Evolutionary conservation across 495 filamentous ascomycete species (phyloP).

Genomic region (Achaetomiella virescens): DNA sequence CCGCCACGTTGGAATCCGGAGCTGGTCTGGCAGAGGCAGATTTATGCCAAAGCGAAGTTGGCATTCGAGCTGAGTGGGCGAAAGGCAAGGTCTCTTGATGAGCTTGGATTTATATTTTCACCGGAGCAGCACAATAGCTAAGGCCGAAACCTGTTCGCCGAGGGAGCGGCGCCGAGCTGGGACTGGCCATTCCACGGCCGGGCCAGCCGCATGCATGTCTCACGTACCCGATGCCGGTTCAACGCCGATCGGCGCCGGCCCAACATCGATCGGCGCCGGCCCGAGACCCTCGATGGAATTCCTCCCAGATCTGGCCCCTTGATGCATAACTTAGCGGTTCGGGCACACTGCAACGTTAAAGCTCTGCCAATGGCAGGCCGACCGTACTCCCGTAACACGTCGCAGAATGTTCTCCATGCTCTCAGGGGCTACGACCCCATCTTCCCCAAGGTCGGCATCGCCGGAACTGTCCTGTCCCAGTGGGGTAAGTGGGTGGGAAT

Average conservation of each 20-base stretch:
- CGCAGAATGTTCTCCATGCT: too few relatives aligned
- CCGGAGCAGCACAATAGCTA: slow-evolving; percentile 11
- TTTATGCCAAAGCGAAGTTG: slow-evolving; percentile 40
- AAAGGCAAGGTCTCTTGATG: slow-evolving; percentile 35
- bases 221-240: background rate
- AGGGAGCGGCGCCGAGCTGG: background rate
- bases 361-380: too few relatives aligned
- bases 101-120: slow-evolving; percentile 38
- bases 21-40: slow-evolving; percentile 53
- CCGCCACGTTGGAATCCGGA: slow-evolving; percentile 62
- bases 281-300: background rate
- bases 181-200: background rate
- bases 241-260: background rate
- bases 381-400: too few relatives aligned
- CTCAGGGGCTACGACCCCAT: too few relatives aligned
- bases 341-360: too few relatives aligned
- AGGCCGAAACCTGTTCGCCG: background rate
- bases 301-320: too few relatives aligned
- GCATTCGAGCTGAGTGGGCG: slow-evolving; percentile 39
- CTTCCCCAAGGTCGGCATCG: too few relatives aligned
- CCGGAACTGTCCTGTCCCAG: too few relatives aligned
- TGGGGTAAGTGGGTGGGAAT: too few relatives aligned
- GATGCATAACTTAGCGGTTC: too few relatives aligned
- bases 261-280: background rate
- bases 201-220: slow-evolving; percentile 1